Evolutionary conservation across 2,329 filamentous ascomycete genomes (phyloP).

Genomic region (Calonectria naviculata): DNA sequence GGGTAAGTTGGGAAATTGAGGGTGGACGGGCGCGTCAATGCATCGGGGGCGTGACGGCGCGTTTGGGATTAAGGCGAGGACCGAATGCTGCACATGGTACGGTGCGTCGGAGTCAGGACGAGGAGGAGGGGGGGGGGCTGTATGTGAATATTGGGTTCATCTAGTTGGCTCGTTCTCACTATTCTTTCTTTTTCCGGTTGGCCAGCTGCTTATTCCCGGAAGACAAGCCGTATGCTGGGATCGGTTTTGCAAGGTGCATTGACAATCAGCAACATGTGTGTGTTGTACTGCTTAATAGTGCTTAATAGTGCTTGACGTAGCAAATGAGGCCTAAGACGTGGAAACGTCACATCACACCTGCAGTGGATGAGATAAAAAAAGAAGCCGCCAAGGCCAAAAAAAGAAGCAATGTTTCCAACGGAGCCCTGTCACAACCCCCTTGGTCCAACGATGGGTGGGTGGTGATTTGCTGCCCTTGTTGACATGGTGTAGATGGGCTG

Average conservation of each 20-base stretch:
- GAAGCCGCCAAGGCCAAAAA: not conserved
- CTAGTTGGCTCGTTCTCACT: not conserved
- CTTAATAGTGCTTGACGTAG: not conserved
- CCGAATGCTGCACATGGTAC: not conserved
- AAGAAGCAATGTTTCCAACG: not conserved
- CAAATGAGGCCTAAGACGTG: not conserved
- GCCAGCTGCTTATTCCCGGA: not conserved
- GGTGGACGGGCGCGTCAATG: not conserved
- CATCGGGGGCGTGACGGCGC: not conserved
- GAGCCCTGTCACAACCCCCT: not conserved
- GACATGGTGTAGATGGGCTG: not conserved
- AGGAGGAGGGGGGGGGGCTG: not conserved
- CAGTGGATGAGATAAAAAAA: conserved; percentile 5
- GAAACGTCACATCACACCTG: not conserved
- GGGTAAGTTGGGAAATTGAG: not conserved
- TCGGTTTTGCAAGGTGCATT: not conserved
- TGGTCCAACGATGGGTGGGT: not conserved
- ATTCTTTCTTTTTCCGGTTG: not conserved
- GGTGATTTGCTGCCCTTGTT: not conserved
- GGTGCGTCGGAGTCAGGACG: conserved; percentile 4
- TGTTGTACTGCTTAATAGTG: not conserved
- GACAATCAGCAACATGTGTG: not conserved
- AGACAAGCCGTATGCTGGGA: not conserved
- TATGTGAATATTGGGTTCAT: not conserved
- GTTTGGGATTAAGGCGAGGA: conserved; percentile 8